A percentile compares a stretch with the other conserved stretches of the same genome.
Conservation (phyloP, 2,329 filamentous ascomycete species). For the Blastomyces percursus region DNA sequence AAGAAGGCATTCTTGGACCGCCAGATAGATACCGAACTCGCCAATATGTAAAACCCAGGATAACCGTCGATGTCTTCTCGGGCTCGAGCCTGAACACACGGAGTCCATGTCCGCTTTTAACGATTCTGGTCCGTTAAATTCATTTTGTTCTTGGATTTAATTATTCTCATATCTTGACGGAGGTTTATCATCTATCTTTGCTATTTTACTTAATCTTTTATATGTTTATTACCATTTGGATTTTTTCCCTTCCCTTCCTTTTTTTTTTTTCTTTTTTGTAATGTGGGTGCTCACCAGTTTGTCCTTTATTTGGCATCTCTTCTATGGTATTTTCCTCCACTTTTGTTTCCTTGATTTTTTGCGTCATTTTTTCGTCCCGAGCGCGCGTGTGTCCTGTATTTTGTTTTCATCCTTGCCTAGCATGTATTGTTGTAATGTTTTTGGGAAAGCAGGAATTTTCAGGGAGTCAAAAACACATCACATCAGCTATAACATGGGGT, state of each 20-base stretch:
- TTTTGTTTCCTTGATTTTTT: not conserved
- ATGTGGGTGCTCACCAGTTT: constrained; percentile 5
- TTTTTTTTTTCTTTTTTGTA: constrained; percentile 1
- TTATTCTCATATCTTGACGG: not conserved
- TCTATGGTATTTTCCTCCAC: not conserved
- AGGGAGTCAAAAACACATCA: not conserved
- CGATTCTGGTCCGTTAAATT: not conserved
- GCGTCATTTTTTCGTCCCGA: not conserved
- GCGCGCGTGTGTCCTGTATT: not conserved
- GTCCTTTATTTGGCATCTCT: not conserved
- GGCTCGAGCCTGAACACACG: no score
- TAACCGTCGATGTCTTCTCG: not conserved
- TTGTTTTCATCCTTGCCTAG: not conserved
- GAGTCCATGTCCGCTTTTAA: not conserved
- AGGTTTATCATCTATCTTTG: not conserved
- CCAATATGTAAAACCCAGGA: constrained; percentile 61
- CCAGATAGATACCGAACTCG: constrained; percentile 86
- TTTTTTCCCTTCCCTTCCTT: not conserved
- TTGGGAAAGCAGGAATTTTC: not conserved
- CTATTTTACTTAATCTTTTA: not conserved
- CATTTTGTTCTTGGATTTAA: not conserved
- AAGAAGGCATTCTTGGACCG: constrained; percentile 80
- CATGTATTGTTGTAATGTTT: not conserved
- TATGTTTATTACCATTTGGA: not conserved
- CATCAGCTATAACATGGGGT: not conserved